phyloP scores from a whole-genome alignment of 306 rosid genomes.

The Chamaecrista fasciculata region DNA sequence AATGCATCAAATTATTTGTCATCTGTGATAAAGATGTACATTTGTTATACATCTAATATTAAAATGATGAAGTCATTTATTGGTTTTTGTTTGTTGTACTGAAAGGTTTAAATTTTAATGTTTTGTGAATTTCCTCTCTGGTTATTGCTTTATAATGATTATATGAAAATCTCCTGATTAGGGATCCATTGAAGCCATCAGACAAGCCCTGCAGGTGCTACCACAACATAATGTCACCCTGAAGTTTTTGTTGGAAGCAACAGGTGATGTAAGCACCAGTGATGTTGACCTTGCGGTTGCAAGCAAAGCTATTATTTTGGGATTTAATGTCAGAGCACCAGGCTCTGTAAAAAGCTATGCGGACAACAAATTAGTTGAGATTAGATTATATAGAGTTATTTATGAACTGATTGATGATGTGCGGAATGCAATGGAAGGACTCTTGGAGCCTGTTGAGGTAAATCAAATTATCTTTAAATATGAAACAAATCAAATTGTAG shows the following conservation, averaged over 20 bases:
- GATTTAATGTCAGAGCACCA: conserved; percentile 76
- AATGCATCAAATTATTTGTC: neutral
- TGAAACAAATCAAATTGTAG: neutral
- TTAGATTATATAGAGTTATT: conserved; percentile 84
- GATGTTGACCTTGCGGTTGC: conserved; percentile 95
- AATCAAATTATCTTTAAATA: conserved; percentile 29
- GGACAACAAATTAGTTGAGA: conserved; percentile 84
- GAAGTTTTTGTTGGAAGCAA: conserved; percentile 90
- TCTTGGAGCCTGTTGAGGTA: conserved; percentile 83
- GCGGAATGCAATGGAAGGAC: conserved; percentile 97
- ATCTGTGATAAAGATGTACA: neutral
- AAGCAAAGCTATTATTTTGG: conserved; percentile 83
- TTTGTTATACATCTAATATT: conserved; percentile 15
- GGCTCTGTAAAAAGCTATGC: conserved; percentile 86
- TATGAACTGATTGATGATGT: conserved; percentile 92
- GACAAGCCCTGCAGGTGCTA: conserved; percentile 88
- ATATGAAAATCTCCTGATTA: conserved; percentile 28
- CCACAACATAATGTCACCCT: conserved; percentile 88
- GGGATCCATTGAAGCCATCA: conserved; percentile 97
- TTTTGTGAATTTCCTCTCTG: conserved; percentile 23
- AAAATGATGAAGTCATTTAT: too few species aligned
- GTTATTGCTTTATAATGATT: conserved; percentile 25
- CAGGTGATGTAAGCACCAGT: conserved; percentile 84
- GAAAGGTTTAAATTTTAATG: neutral
- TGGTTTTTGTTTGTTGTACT: conserved; percentile 18